Evolutionary conservation across 2,329 filamentous ascomycete genomes (phyloP).

Genomic region (Fusarium udum): DNA sequence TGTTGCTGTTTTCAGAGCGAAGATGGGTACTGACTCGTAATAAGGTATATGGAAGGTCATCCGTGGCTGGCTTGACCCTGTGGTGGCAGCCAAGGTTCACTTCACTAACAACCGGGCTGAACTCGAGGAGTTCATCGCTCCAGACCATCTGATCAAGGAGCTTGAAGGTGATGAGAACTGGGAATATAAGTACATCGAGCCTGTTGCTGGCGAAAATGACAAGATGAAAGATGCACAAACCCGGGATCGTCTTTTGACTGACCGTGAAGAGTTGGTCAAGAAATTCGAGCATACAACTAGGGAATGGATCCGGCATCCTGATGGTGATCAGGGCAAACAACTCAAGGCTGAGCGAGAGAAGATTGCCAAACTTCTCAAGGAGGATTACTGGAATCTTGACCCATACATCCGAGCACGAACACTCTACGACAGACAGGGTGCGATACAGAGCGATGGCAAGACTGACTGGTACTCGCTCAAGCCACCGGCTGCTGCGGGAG

Average conservation of each 20-base stretch:
- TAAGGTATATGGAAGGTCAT: slow-evolving; percentile 95
- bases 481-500: slow-evolving; percentile 9
- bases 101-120: slow-evolving; percentile 88
- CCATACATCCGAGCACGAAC: slow-evolving; percentile 84
- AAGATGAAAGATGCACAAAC: slow-evolving; percentile 73
- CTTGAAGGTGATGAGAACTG: slow-evolving; percentile 88
- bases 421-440: slow-evolving; percentile 83
- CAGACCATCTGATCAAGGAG: slow-evolving; percentile 78
- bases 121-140: slow-evolving; percentile 78
- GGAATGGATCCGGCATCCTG: slow-evolving; percentile 71
- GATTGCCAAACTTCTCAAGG: slow-evolving; percentile 70
- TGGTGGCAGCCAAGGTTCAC: slow-evolving; percentile 92
- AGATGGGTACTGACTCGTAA: slow-evolving; percentile 8
- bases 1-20: slow-evolving; percentile 43
- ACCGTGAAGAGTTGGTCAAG: slow-evolving; percentile 72
- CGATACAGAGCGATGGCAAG: slow-evolving; percentile 73
- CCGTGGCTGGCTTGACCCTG: slow-evolving; percentile 93
- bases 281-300: slow-evolving; percentile 79
- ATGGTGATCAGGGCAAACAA: slow-evolving; percentile 56
- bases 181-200: slow-evolving; percentile 84
- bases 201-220: slow-evolving; percentile 78
- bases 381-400: slow-evolving; percentile 90
- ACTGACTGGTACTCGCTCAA: slow-evolving; percentile 72
- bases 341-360: slow-evolving; percentile 67
- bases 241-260: slow-evolving; percentile 69